phyloP scores from a whole-genome alignment of 108 stramenopile species.

The Nannochloropsis gaditana region DNA sequence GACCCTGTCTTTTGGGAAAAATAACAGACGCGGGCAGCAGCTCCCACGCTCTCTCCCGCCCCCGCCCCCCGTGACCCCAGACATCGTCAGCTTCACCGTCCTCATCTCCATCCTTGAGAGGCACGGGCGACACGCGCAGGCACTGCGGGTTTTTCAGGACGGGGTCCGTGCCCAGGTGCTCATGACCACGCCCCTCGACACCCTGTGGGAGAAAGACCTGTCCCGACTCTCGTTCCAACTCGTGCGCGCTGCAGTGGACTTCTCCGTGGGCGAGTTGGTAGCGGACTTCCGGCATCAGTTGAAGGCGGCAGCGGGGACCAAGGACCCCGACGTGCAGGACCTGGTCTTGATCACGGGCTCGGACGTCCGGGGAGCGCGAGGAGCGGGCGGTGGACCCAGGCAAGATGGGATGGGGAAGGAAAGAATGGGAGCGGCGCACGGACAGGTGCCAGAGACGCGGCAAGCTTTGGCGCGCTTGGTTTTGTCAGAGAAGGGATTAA shows the following conservation, averaged over 20 bases:
- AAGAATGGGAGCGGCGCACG: background rate
- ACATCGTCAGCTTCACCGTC: background rate
- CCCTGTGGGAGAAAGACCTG: constrained; percentile 4
- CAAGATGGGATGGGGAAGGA: too few relatives aligned
- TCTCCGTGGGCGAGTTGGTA: background rate
- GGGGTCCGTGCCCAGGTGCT: background rate
- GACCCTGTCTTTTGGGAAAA: background rate
- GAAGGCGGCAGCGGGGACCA: constrained; percentile 16
- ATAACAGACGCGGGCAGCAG: background rate
- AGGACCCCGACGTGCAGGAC: background rate
- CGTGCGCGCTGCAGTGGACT: background rate
- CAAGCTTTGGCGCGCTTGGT: constrained; percentile 16
- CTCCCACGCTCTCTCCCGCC: background rate
- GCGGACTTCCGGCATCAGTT: background rate
- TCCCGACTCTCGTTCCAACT: background rate
- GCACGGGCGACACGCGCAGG: background rate
- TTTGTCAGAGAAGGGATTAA: background rate
- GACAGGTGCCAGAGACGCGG: background rate
- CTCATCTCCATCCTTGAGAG: background rate
- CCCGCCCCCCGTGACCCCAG: background rate
- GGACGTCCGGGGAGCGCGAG: background rate
- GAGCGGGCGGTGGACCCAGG: background rate
- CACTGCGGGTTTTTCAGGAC: background rate
- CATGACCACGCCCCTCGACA: constrained; percentile 1
- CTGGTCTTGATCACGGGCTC: background rate